A percentile compares a stretch with the other conserved stretches of the same genome.
These are phyloP conservation scores for Beauveria brongniartii DNA, from an alignment of 2,329 filamentous ascomycete species.

Conservation along the genomic window DNA sequence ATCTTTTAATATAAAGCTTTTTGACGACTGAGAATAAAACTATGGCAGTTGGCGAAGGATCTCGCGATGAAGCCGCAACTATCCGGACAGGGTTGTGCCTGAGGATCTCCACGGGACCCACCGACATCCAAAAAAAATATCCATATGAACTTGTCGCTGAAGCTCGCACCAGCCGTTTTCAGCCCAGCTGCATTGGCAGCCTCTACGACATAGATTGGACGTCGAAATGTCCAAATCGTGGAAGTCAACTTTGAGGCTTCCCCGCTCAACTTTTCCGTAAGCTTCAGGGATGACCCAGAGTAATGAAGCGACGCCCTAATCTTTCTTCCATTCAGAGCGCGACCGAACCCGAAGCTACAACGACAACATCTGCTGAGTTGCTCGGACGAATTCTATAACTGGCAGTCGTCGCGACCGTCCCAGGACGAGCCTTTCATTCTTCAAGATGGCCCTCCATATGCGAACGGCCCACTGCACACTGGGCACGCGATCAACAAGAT, in stretches of 20 bases:
- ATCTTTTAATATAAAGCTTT: too few species aligned
- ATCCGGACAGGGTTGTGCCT: not conserved
- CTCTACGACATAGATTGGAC: constrained; percentile 20
- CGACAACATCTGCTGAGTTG: constrained; percentile 62
- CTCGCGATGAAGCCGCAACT: too few species aligned
- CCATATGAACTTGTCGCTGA: not conserved
- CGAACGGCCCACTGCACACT: constrained; percentile 84
- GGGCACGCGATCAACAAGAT: constrained; percentile 97
- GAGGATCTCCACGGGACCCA: not conserved
- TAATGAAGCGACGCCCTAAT: constrained; percentile 5
- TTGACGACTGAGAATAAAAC: too few species aligned
- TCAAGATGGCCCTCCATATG: constrained; percentile 95
- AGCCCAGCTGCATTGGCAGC: constrained; percentile 2
- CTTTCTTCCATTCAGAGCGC: constrained; percentile 31
- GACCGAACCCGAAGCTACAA: constrained; percentile 41
- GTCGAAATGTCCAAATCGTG: constrained; percentile 49
- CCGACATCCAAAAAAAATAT: not conserved
- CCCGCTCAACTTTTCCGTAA: constrained; percentile 66
- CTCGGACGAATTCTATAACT: constrained; percentile 81
- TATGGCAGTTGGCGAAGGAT: too few species aligned
- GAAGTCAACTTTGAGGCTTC: constrained; percentile 67
- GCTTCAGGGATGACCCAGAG: constrained; percentile 16
- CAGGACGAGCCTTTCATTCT: constrained; percentile 62
- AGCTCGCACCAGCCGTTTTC: not conserved
- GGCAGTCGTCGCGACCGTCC: constrained; percentile 60